A percentile compares a stretch with the other conserved stretches of the same genome.
Conservation (phyloP, 441 rosid genomes). For the Brassica balearica region DNA sequence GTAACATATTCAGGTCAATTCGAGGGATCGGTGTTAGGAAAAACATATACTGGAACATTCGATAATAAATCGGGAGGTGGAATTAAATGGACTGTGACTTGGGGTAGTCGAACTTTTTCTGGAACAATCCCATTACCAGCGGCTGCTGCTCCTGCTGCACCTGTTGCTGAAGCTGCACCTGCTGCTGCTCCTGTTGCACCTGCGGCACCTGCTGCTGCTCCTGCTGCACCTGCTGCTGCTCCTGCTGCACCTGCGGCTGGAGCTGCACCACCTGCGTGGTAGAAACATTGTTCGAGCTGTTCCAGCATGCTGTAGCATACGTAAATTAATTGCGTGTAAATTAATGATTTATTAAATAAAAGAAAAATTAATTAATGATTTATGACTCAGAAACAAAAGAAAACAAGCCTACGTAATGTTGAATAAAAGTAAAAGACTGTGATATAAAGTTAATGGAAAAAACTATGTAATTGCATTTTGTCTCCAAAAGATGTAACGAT, state of each 20-base stretch:
- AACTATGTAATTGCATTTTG: background rate
- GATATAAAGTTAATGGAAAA: background rate
- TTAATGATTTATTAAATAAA: background rate
- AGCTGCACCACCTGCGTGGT: background rate
- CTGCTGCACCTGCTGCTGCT: background rate
- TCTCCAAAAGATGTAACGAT: background rate
- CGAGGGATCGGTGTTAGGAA: constrained; percentile 3
- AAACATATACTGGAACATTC: constrained; percentile 7
- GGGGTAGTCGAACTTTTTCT: constrained; percentile 5
- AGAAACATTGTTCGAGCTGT: background rate
- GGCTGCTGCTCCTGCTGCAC: background rate
- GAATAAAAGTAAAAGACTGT: background rate
- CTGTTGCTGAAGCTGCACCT: background rate
- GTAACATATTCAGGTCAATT: background rate
- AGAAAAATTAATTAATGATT: background rate
- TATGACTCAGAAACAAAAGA: background rate
- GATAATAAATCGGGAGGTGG: background rate
- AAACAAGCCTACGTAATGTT: background rate
- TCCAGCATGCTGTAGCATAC: background rate
- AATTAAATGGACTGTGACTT: background rate
- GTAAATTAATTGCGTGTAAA: constrained; percentile 1
- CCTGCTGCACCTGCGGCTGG: background rate
- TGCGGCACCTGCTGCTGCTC: background rate
- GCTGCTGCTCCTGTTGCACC: background rate
- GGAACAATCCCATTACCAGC: background rate